phyloP scores from a whole-genome alignment of 2,329 filamentous ascomycete genomes.

The Amesomyces nigricolor region DNA sequence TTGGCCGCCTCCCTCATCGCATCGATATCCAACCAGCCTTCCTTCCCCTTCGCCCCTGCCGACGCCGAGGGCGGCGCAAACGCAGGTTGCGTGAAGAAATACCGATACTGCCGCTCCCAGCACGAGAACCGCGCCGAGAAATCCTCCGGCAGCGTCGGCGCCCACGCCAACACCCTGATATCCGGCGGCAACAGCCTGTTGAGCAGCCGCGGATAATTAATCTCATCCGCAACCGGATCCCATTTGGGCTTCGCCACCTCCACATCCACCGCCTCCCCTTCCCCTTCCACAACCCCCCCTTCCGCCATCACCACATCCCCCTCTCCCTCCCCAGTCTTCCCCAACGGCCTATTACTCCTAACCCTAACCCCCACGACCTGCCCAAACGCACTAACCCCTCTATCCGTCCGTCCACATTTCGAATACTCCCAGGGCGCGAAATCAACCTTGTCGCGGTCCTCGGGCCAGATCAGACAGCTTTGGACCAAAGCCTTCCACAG shows the following conservation, averaged over 20 bases:
- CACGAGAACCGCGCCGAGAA: slow-evolving; percentile 95
- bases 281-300: too few species aligned
- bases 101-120: slow-evolving; percentile 83
- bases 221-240: slow-evolving; percentile 65
- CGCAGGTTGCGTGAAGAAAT: slow-evolving; percentile 95
- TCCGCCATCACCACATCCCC: slow-evolving; percentile 1
- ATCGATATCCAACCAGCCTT: slow-evolving; percentile 81
- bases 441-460: slow-evolving; percentile 57
- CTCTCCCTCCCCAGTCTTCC: slow-evolving; percentile 18
- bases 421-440: slow-evolving; percentile 86
- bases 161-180: slow-evolving; percentile 91
- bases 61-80: slow-evolving; percentile 62
- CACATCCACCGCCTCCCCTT: slow-evolving; percentile 4
- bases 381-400: slow-evolving; percentile 92
- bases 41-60: slow-evolving; percentile 34
- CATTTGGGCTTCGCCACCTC: slow-evolving; percentile 27
- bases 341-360: slow-evolving; percentile 67
- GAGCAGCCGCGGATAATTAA: slow-evolving; percentile 75
- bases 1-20: slow-evolving; percentile 80
- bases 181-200: slow-evolving; percentile 85
- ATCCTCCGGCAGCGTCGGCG: slow-evolving; percentile 67
- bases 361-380: slow-evolving; percentile 85
- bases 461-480: slow-evolving; percentile 72
- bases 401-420: slow-evolving; percentile 90
- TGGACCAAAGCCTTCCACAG: slow-evolving; percentile 87